phyloP scores from a whole-genome alignment of 768 basidiomycete species.

The Agrocybe pediades region DNA sequence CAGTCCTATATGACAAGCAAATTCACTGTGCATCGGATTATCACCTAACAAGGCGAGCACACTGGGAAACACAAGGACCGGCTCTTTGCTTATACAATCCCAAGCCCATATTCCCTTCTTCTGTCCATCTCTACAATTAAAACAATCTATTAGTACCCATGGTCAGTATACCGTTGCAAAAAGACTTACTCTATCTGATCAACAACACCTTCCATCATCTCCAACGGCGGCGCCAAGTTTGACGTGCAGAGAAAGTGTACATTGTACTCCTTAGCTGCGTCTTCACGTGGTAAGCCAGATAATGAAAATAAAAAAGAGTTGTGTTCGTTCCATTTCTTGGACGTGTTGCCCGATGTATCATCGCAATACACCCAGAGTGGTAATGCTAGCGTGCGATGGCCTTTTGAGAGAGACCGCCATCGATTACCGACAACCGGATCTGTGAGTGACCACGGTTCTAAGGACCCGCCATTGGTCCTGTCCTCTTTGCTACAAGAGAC shows the following conservation, averaged over 20 bases:
- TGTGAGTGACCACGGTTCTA: slow-evolving; percentile 1
- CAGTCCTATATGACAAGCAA: slow-evolving; percentile 45
- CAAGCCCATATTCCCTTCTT: slow-evolving; percentile 38
- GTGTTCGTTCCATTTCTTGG: slow-evolving; percentile 51
- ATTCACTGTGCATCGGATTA: slow-evolving; percentile 49
- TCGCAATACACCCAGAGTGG: slow-evolving; percentile 45
- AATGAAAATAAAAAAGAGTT: slow-evolving; percentile 37
- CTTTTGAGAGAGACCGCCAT: slow-evolving; percentile 28
- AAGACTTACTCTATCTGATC: slow-evolving; percentile 32
- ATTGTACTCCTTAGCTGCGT: slow-evolving; percentile 33
- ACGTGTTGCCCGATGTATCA: slow-evolving; percentile 44
- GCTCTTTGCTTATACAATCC: slow-evolving; percentile 29
- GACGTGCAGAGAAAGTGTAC: slow-evolving; percentile 44
- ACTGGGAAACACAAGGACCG: slow-evolving; percentile 28
- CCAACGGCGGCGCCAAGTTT: slow-evolving; percentile 39
- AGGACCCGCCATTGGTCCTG: neutral
- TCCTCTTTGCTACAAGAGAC: too few species aligned
- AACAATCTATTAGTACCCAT: neutral
- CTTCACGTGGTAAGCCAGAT: slow-evolving; percentile 34
- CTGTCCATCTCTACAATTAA: slow-evolving; percentile 22
- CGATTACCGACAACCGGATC: slow-evolving; percentile 18
- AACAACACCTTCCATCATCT: slow-evolving; percentile 44
- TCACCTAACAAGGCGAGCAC: slow-evolving; percentile 40
- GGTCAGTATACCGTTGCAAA: too few species aligned
- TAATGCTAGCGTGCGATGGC: slow-evolving; percentile 29